phyloP scores from a whole-genome alignment of 441 rosid species.

The Populus hybrid region DNA sequence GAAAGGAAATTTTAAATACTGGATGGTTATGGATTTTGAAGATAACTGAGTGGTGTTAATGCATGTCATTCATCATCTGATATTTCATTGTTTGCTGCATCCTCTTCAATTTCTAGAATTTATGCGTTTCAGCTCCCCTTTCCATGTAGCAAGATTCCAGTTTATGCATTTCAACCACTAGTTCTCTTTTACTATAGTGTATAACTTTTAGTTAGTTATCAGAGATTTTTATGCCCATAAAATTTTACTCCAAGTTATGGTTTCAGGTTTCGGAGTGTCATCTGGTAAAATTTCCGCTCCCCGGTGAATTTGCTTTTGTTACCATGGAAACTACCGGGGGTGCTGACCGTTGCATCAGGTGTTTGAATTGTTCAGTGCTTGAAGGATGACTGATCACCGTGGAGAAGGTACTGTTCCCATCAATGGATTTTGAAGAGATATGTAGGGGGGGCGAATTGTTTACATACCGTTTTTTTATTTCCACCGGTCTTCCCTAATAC shows the following conservation, averaged over 20 bases:
- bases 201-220: neutral
- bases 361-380: slow-evolving; percentile 68
- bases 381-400: slow-evolving; percentile 76
- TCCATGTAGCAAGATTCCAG: neutral
- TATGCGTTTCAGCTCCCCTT: neutral
- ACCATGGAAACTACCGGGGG: slow-evolving; percentile 58
- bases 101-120: neutral
- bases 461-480: slow-evolving; percentile 13
- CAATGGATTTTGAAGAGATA: slow-evolving; percentile 16
- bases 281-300: slow-evolving; percentile 82
- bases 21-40: neutral
- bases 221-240: neutral
- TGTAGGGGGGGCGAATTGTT: slow-evolving; percentile 8
- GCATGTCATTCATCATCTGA: neutral
- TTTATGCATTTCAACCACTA: neutral
- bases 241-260: slow-evolving; percentile 5
- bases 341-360: slow-evolving; percentile 68
- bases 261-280: slow-evolving; percentile 74
- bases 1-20: neutral
- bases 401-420: slow-evolving; percentile 59
- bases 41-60: neutral
- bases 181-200: neutral
- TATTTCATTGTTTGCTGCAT: neutral
- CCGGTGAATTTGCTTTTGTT: slow-evolving; percentile 84
- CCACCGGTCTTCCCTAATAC: neutral